Conservation (phyloP, 805 yeast species). For the Kluyveromyces starmeri region DNA sequence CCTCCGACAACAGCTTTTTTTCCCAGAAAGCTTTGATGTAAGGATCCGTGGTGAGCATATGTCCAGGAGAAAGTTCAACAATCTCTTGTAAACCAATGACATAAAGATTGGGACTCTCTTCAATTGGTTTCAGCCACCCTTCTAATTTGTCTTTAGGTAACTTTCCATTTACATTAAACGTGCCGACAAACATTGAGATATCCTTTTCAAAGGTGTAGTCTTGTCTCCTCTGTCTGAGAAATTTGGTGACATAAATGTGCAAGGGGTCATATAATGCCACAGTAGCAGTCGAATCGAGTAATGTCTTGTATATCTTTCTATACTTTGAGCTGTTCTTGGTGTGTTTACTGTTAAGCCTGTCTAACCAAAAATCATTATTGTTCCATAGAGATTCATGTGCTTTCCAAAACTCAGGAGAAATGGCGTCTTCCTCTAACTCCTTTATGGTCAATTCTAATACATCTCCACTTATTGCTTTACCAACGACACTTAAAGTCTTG, state of each 20-base stretch:
- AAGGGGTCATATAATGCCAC: constrained; percentile 83
- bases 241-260: constrained; percentile 69
- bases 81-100: constrained; percentile 86
- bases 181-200: constrained; percentile 68
- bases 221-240: constrained; percentile 40
- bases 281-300: constrained; percentile 25
- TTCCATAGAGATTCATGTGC: constrained; percentile 84
- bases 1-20: constrained; percentile 39
- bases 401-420: constrained; percentile 42
- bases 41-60: constrained; percentile 72
- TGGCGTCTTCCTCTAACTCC: constrained; percentile 35
- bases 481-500: constrained; percentile 75
- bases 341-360: constrained; percentile 56
- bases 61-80: constrained; percentile 73
- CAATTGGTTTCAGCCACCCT: constrained; percentile 68
- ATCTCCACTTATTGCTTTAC: constrained; percentile 58
- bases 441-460: constrained; percentile 39
- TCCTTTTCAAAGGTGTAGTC: constrained; percentile 54
- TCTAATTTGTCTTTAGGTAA: constrained; percentile 47
- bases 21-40: constrained; percentile 58
- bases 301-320: constrained; percentile 20
- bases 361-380: constrained; percentile 80
- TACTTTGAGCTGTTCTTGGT: constrained; percentile 24
- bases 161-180: constrained; percentile 80
- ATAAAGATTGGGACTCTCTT: constrained; percentile 53